These are phyloP conservation scores for Cladosporium oxysporum DNA, from an alignment of 2,329 filamentous ascomycete genomes.

Conservation along the genomic window DNA sequence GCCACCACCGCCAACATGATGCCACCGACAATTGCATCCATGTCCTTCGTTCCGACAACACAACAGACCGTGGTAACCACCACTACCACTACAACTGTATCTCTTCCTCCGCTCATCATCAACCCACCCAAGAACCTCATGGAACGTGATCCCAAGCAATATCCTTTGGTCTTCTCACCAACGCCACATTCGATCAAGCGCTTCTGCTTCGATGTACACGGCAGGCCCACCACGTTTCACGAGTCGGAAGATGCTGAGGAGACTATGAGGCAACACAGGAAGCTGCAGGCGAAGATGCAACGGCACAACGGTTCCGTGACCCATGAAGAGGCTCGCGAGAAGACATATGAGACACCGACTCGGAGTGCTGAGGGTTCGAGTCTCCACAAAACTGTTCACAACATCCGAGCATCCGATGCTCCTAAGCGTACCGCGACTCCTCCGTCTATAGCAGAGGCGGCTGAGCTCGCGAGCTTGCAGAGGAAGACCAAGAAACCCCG, in stretches of 20 bases:
- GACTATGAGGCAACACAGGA: conserved; percentile 50
- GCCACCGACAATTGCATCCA: conserved; percentile 55
- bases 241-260: conserved; percentile 61
- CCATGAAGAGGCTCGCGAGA: conserved; percentile 28
- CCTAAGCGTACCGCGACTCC: conserved; percentile 53
- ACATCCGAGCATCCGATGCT: conserved; percentile 37
- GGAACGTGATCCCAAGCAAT: conserved; percentile 81
- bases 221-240: conserved; percentile 61
- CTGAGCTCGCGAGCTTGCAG: conserved; percentile 51
- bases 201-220: conserved; percentile 72
- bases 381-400: conserved; percentile 26
- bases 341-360: conserved; percentile 31
- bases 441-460: conserved; percentile 56
- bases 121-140: conserved; percentile 69
- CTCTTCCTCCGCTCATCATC: conserved; percentile 81
- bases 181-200: conserved; percentile 77
- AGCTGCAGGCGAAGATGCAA: conserved; percentile 32
- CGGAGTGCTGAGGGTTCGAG: conserved; percentile 21
- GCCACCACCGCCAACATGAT: conserved; percentile 25
- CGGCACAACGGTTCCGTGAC: conserved; percentile 33
- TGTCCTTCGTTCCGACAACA: conserved; percentile 64
- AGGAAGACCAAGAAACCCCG: conserved; percentile 55
- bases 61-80: conserved; percentile 76
- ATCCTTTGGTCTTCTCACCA: conserved; percentile 79
- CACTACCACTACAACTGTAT: conserved; percentile 81